phyloP scores from a whole-genome alignment of 192 early-diverging fungal genomes.

The Backusella australiensis region DNA sequence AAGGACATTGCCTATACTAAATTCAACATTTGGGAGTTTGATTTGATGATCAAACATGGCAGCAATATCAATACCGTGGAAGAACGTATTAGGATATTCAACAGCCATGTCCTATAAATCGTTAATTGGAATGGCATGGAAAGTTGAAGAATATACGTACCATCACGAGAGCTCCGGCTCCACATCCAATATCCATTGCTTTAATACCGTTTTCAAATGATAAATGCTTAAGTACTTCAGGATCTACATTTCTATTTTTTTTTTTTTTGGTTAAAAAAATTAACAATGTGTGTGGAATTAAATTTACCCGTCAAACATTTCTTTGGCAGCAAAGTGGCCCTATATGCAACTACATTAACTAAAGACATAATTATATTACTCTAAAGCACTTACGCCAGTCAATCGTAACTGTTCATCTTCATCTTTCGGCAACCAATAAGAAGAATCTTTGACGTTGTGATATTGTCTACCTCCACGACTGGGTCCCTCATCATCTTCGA shows the following conservation, averaged over 20 bases:
- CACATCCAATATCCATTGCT: slow-evolving; percentile 38
- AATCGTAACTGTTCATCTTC: slow-evolving; percentile 29
- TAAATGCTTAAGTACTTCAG: not conserved
- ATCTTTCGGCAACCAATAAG: slow-evolving; percentile 31
- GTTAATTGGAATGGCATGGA: not conserved
- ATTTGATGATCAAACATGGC: slow-evolving; percentile 31
- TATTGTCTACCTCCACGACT: slow-evolving; percentile 20
- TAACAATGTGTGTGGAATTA: not conserved
- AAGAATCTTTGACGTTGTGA: slow-evolving; percentile 19
- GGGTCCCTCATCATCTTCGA: not conserved
- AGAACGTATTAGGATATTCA: slow-evolving; percentile 26
- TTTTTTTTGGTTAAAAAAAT: not conserved
- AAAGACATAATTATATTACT: not conserved
- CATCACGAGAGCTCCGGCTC: slow-evolving; percentile 31
- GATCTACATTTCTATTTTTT: slow-evolving; percentile 11
- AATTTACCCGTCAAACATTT: slow-evolving; percentile 23
- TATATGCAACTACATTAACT: not conserved
- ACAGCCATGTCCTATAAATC: slow-evolving; percentile 33
- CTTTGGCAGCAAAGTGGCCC: slow-evolving; percentile 26
- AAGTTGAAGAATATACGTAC: slow-evolving; percentile 1
- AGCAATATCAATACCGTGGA: slow-evolving; percentile 35
- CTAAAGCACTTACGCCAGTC: slow-evolving; percentile 11
- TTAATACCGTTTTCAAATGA: slow-evolving; percentile 1
- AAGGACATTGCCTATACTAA: slow-evolving; percentile 22
- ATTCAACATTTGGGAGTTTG: slow-evolving; percentile 33